Evolutionary conservation across 805 yeast species (phyloP), one percentile per base, ranked within the genome.

Genomic region (Ogataea chonburiensis): DNA sequence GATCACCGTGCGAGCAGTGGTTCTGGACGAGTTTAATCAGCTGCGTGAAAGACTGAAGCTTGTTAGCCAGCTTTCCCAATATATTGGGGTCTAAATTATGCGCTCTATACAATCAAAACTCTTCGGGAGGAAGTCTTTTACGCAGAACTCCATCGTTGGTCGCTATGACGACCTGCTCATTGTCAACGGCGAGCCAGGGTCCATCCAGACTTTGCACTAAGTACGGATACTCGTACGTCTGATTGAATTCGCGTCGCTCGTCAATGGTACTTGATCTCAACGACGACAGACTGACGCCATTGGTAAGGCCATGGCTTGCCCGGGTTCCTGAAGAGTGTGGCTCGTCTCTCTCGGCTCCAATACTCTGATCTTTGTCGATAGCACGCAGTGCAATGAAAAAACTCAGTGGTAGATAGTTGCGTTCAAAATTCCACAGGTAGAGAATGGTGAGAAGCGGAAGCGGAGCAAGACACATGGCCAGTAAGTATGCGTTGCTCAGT

Each of bases 341-440:
- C 10, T 12, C 18, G 3, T 35, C 34, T 17, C 24, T 5, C n/a
- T n/a, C n/a, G n/a, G n/a, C n/a, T 7, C 24, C 40, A 1, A 12
- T 22, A 14, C 17, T 12, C 11, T 47, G 39, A 7, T 41, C 45
- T 12, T 38, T 41, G 13, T 38, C 47, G 20, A 87, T 79, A 0
- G 97, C 85, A 42, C 95, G 73, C 40, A 91, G 67, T 0, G 98
- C 96, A 50, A 91, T 89, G 59, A 85, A 91, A 40, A 77, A 74
- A 2, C 88, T 78, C 37, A 93, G 65, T 0, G 97, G 98, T 28
- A 80, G 67, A 50, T 86, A 85, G 50, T 81, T 79, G 43, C 75
- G 77, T 55, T 93, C 86, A 56, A 88, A 91, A 54, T 82, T 82
- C 79, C 86, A 86, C 55, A 82, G 66, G 39, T 79, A 74, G 17